These are phyloP conservation scores for Phytomonas francai DNA, from an alignment of 208 protist genomes.

Conservation along the genomic window DNA sequence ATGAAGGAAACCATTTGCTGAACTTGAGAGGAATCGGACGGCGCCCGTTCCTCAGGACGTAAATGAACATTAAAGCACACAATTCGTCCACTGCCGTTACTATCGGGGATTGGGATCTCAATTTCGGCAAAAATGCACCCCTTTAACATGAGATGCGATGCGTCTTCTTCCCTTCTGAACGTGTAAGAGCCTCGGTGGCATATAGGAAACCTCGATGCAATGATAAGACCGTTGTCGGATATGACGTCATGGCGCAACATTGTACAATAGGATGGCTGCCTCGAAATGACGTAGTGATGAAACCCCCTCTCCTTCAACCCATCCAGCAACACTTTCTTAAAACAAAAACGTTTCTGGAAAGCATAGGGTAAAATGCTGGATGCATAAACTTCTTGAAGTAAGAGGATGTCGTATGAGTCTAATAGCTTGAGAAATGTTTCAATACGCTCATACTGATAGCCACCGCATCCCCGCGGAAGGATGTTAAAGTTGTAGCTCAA, in stretches of 20 bases:
- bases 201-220: conserved; percentile 81
- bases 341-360: conserved; percentile 65
- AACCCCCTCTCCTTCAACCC: conserved; percentile 67
- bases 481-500: conserved; percentile 90
- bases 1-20: conserved; percentile 64
- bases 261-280: conserved; percentile 74
- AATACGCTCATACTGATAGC: conserved; percentile 81
- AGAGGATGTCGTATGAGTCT: conserved; percentile 72
- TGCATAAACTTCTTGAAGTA: conserved; percentile 86
- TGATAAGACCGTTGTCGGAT: conserved; percentile 83
- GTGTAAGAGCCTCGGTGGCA: conserved; percentile 76
- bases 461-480: conserved; percentile 65
- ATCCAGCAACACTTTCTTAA: conserved; percentile 65
- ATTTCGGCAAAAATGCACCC: conserved; percentile 84
- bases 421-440: conserved; percentile 57
- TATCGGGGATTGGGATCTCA: conserved; percentile 34
- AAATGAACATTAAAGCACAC: conserved; percentile 86
- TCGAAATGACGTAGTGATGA: conserved; percentile 75
- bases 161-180: conserved; percentile 47
- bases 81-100: conserved; percentile 22
- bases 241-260: conserved; percentile 71
- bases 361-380: conserved; percentile 69
- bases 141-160: conserved; percentile 32
- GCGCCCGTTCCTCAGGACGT: conserved; percentile 43
- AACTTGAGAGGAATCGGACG: conserved; percentile 58